Conservation (phyloP, 805 yeast species). For the Hanseniaspora clermontiae region DNA sequence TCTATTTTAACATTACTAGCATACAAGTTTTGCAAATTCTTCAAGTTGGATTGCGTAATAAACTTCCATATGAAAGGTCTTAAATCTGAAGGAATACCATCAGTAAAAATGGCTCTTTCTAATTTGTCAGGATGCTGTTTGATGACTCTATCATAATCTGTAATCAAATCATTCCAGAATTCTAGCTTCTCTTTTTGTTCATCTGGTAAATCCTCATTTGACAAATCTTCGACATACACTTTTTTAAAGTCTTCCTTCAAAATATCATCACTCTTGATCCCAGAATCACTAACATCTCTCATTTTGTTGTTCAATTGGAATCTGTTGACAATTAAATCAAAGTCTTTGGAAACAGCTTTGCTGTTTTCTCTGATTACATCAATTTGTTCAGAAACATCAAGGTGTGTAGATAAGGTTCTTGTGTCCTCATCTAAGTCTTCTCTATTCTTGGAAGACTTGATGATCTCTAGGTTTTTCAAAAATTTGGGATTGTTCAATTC, state of each 20-base stretch:
- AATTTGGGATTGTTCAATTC: constrained; percentile 10
- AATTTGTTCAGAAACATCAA: neutral
- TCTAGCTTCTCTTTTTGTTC: constrained; percentile 37
- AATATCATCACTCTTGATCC: neutral
- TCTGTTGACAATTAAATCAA: constrained; percentile 13
- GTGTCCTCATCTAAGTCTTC: neutral
- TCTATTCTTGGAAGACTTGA: neutral
- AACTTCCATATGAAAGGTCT: constrained; percentile 91
- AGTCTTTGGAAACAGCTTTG: constrained; percentile 8
- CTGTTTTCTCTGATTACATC: constrained; percentile 11
- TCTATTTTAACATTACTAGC: constrained; percentile 36
- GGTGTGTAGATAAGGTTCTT: neutral
- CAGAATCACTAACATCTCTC: constrained; percentile 8
- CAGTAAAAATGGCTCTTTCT: constrained; percentile 41
- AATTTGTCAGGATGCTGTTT: constrained; percentile 47
- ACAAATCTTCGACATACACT: neutral
- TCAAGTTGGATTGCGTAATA: constrained; percentile 64
- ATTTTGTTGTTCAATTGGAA: constrained; percentile 2
- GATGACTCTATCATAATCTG: constrained; percentile 61
- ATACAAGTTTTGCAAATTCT: constrained; percentile 29
- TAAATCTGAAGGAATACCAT: constrained; percentile 74
- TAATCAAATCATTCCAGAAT: constrained; percentile 74
- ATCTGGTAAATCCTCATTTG: constrained; percentile 23
- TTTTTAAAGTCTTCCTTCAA: constrained; percentile 5
- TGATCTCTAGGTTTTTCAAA: constrained; percentile 2